Evolutionary conservation across 2,329 filamentous ascomycete genomes (phyloP).

Genomic region (Beauveria australis): DNA sequence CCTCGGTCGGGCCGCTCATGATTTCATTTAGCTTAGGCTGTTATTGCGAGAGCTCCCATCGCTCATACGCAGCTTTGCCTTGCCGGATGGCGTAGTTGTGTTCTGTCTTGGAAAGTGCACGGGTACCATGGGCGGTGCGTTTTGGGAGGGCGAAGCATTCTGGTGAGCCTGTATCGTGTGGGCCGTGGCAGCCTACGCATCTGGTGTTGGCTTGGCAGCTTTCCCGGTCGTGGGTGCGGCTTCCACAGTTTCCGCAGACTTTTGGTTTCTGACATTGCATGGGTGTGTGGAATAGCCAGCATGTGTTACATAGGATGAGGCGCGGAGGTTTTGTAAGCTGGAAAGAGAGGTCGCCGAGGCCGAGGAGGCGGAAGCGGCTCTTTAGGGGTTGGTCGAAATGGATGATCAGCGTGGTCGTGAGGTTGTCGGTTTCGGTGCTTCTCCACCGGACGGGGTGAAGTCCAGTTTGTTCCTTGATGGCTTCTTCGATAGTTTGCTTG

Average conservation of each 20-base stretch:
- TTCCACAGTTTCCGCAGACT: not conserved
- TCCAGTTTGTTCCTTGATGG: not conserved
- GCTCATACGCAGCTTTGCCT: no score
- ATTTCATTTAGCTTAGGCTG: no score
- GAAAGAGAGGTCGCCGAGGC: not conserved
- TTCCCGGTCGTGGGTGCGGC: not conserved
- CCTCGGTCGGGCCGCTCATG: no score
- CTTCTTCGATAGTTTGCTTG: not conserved
- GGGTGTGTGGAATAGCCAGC: not conserved
- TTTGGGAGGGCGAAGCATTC: no score
- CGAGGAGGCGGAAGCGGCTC: not conserved
- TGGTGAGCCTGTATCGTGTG: no score
- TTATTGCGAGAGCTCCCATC: no score
- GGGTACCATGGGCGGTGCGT: no score
- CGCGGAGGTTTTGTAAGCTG: not conserved
- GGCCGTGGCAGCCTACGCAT: not conserved
- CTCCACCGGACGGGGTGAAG: not conserved
- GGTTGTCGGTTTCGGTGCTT: not conserved
- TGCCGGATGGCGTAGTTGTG: no score
- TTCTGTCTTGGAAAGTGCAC: no score
- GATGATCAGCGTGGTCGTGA: not conserved
- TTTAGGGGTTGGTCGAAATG: not conserved
- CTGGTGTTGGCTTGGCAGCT: not conserved
- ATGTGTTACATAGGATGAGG: not conserved
- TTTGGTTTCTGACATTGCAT: not conserved